Evolutionary conservation across 768 basidiomycete species (phyloP).

Genomic region (Exidia glandulosa): DNA sequence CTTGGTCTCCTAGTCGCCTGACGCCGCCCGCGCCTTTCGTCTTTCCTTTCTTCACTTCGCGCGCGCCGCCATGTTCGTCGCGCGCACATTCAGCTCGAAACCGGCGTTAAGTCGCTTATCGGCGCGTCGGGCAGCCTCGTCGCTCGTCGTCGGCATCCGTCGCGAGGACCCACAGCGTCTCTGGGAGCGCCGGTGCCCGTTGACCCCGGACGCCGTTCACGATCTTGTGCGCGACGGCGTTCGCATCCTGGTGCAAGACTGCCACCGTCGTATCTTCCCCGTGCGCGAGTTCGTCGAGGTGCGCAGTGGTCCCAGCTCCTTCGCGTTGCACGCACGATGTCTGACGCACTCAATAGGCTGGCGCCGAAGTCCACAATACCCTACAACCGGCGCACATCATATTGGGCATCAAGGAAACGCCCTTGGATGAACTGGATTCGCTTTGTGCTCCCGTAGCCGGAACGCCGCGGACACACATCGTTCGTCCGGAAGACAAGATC

Average conservation of each 20-base stretch:
- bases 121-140: not conserved
- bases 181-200: slow-evolving; percentile 80
- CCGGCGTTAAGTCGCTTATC: no score
- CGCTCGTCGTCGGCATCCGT: slow-evolving; percentile 42
- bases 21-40: not conserved
- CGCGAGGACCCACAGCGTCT: slow-evolving; percentile 70
- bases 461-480: slow-evolving; percentile 22
- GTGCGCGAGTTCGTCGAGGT: slow-evolving; percentile 58
- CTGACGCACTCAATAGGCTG: slow-evolving; percentile 41
- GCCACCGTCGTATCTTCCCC: slow-evolving; percentile 62
- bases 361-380: slow-evolving; percentile 51
- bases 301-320: slow-evolving; percentile 10
- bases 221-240: slow-evolving; percentile 48
- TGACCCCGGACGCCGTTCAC: slow-evolving; percentile 66
- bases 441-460: slow-evolving; percentile 22
- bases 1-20: not conserved
- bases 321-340: not conserved
- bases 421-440: slow-evolving; percentile 42
- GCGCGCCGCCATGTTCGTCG: not conserved
- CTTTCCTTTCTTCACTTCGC: no score
- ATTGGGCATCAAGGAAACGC: slow-evolving; percentile 84
- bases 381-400: slow-evolving; percentile 61
- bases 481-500: slow-evolving; percentile 2
- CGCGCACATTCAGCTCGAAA: not conserved
- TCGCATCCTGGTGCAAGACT: slow-evolving; percentile 63